These are phyloP conservation scores for Fusarium sterilihyphosum DNA, from an alignment of 2,329 filamentous ascomycete species.

Conservation along the genomic window DNA sequence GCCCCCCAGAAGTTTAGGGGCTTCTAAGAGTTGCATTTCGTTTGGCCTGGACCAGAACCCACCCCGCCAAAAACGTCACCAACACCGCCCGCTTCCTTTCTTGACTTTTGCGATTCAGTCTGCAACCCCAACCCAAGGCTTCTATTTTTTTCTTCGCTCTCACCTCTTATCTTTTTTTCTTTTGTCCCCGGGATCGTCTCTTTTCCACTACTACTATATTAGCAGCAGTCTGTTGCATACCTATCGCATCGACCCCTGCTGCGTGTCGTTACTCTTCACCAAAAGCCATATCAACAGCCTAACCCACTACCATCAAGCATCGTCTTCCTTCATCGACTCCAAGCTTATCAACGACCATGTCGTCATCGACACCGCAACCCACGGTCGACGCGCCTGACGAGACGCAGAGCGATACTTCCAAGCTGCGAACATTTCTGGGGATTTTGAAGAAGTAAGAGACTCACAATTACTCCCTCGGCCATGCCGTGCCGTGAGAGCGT, in stretches of 20 bases:
- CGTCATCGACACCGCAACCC: constrained; percentile 50
- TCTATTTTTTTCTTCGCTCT: constrained; percentile 4
- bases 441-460: constrained; percentile 84
- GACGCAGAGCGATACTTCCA: constrained; percentile 79
- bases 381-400: constrained; percentile 54
- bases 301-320: background rate
- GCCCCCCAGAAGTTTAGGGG: background rate
- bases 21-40: background rate
- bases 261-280: background rate
- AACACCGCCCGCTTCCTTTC: constrained; percentile 35
- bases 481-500: constrained; percentile 24
- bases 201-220: background rate
- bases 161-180: constrained; percentile 5
- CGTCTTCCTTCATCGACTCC: constrained; percentile 9
- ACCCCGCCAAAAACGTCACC: constrained; percentile 43
- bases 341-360: constrained; percentile 46
- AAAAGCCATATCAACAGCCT: constrained; percentile 6
- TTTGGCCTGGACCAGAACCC: constrained; percentile 7
- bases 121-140: constrained; percentile 29
- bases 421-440: constrained; percentile 86
- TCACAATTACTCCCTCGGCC: background rate
- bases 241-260: constrained; percentile 1
- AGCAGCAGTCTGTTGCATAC: background rate
- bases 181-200: background rate
- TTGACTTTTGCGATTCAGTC: constrained; percentile 43